Conservation (phyloP, 805 yeast genomes). For the Metschnikowia picachoensis region DNA sequence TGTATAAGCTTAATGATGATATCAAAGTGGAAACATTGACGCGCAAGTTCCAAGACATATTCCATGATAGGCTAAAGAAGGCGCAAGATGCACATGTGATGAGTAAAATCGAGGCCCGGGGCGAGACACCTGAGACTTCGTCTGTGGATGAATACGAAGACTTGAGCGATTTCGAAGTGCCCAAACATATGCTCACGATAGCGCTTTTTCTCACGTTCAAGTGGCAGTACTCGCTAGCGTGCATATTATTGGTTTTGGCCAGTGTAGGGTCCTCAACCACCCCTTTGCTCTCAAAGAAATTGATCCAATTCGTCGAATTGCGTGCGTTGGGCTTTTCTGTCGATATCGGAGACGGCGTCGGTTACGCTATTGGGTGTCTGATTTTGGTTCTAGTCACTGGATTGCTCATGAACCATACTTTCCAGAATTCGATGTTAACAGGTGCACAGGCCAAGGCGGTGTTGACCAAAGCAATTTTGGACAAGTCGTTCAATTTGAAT, state of each 20-base stretch:
- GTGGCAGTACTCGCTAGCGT: conserved; percentile 25
- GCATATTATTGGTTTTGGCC: conserved; percentile 23
- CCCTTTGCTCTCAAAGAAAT: conserved; percentile 36
- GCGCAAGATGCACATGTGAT: conserved; percentile 20
- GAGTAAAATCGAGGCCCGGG: conserved; percentile 26
- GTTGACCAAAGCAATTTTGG: conserved; percentile 64
- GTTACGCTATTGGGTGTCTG: conserved; percentile 38
- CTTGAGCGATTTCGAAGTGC: conserved; percentile 28
- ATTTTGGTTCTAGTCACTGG: conserved; percentile 28
- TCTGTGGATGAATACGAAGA: conserved; percentile 23
- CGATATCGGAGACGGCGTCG: conserved; percentile 34
- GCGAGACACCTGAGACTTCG: conserved; percentile 17
- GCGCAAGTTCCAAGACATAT: conserved; percentile 17
- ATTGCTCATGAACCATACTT: conserved; percentile 53
- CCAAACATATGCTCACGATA: conserved; percentile 22
- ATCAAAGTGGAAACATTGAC: conserved; percentile 33
- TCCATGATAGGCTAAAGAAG: conserved; percentile 5
- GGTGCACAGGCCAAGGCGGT: conserved; percentile 74
- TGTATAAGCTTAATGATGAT: conserved; percentile 39
- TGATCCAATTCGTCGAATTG: conserved; percentile 33
- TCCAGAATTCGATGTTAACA: conserved; percentile 53
- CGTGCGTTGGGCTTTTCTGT: conserved; percentile 24
- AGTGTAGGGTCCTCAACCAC: conserved; percentile 24
- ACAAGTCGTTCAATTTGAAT: conserved; percentile 62
- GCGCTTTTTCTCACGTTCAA: conserved; percentile 29